Percentiles rank a stretch among this genome's conserved stretches.
These are phyloP conservation scores for Paraurostyla sp. DNA, from an alignment of 73 alveolate species.

Conservation along the genomic window DNA sequence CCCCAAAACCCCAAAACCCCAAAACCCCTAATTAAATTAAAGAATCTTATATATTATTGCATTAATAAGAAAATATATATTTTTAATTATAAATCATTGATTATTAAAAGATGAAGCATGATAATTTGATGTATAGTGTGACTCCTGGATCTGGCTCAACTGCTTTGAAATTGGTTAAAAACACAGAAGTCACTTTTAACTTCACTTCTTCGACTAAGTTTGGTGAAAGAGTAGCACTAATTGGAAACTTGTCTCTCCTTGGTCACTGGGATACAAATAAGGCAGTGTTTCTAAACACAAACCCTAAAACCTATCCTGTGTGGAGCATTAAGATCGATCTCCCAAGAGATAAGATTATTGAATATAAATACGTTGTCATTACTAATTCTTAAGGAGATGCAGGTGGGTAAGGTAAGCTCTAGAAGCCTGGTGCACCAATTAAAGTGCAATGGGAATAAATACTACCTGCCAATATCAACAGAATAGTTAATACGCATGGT, in stretches of 20 bases:
- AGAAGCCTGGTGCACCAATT: not conserved
- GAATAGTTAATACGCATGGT: conserved; percentile 43
- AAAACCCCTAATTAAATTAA: no score
- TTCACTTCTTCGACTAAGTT: conserved; percentile 42
- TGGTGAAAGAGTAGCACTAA: conserved; percentile 53
- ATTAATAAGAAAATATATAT: no score
- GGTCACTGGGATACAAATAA: conserved; percentile 56
- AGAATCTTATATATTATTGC: no score
- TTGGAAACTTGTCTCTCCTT: conserved; percentile 40
- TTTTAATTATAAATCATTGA: not conserved
- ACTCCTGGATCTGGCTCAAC: conserved; percentile 40
- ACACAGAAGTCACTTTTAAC: conserved; percentile 51
- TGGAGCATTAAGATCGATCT: conserved; percentile 58
- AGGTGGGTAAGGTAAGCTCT: not conserved
- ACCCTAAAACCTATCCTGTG: conserved; percentile 15
- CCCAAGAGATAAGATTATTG: conserved; percentile 46
- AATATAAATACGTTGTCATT: conserved; percentile 40
- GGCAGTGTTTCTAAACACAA: conserved; percentile 21
- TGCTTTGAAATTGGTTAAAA: not conserved
- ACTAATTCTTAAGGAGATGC: not conserved
- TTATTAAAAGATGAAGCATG: conserved; percentile 3
- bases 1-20: no score
- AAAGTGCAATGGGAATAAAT: conserved; percentile 38
- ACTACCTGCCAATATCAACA: conserved; percentile 28
- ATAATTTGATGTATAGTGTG: not conserved